phyloP scores from a whole-genome alignment of 805 yeast genomes.

The Candida sithepensis region DNA sequence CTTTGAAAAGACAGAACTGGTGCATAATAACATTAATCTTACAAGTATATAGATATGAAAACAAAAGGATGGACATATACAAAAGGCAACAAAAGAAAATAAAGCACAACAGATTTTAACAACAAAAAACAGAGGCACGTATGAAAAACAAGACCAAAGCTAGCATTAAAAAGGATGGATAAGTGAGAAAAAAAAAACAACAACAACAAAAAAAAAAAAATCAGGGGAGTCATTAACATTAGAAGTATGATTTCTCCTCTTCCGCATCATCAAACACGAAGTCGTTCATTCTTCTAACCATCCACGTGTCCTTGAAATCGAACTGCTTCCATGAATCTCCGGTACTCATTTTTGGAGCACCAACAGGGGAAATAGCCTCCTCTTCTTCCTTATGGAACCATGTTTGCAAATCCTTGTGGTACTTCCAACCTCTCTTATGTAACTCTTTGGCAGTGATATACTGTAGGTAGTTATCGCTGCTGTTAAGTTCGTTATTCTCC shows the following conservation, averaged over 20 bases:
- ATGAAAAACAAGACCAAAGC: not conserved
- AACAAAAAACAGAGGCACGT: not conserved
- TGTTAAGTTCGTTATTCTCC: constrained; percentile 2
- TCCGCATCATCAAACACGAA: constrained; percentile 32
- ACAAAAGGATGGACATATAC: not conserved
- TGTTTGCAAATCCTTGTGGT: constrained; percentile 65
- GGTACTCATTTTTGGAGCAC: constrained; percentile 10
- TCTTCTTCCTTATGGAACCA: constrained; percentile 77
- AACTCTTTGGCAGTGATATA: constrained; percentile 79
- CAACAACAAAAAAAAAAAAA: not conserved
- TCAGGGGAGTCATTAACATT: not conserved
- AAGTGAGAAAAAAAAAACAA: too few species aligned
- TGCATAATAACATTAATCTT: not conserved
- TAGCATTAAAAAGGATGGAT: constrained; percentile 1
- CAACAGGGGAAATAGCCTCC: constrained; percentile 35
- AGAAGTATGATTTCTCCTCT: constrained; percentile 27
- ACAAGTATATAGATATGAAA: not conserved
- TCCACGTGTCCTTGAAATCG: constrained; percentile 57
- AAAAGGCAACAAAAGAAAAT: not conserved
- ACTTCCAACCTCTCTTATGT: constrained; percentile 74
- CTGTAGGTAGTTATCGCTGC: constrained; percentile 60
- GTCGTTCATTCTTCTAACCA: constrained; percentile 40
- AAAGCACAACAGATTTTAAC: not conserved
- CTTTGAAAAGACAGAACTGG: not conserved
- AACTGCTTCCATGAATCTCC: constrained; percentile 62